Evolutionary conservation across 345 rosid genomes (phyloP), one percentile per base, ranked within the genome.

Genomic region (Salix koriyanagi): DNA sequence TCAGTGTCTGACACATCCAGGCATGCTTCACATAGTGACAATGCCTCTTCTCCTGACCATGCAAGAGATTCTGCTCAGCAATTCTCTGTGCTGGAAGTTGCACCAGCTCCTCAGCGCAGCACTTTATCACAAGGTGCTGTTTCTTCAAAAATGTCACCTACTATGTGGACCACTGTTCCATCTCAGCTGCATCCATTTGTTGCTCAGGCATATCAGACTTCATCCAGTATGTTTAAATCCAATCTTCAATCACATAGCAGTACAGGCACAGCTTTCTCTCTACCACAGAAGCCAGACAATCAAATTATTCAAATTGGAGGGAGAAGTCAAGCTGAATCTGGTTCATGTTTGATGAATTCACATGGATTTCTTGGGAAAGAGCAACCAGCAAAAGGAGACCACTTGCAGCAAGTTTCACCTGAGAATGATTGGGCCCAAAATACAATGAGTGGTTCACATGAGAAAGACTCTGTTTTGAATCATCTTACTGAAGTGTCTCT

Each of bases 271-370:
- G 73, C 75, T 81, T 79, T 72, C 71, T 67, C 91, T 60, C 73
- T 73, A 61, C 77, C 74, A 42, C 85, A 79, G 77, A 90, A 82
- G 72, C 69, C 39, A 58, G 88, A 85, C 18, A 84, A 76, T 60
- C 84, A 82, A 65, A 71, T 71, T 82, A 69, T 73, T 36, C 91
- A 73, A 75, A 83, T 42, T 75, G 85, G 81, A 76, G 88, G 78
- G 23, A 76, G 74, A 75, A 67, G 70, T 48, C 77, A 65, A 79
- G 70, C 87, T 77, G 88, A 79, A 75, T 80, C 81, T 81, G 82
- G 77, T 70, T 77, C 73, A 39, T 71, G 50, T 69, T 64, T 83
- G 79, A 75, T 54, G 67, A 85, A 86, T 76, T 76, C 81, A 77
- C 85, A 80, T 71, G 77, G 79, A 65, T 70, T 77, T 65, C 70